Percentiles rank a stretch among this genome's conserved stretches.
phyloP scores from a whole-genome alignment of 1,139 yeast genomes.

The Yamadazyma kanchanaburiensis region DNA sequence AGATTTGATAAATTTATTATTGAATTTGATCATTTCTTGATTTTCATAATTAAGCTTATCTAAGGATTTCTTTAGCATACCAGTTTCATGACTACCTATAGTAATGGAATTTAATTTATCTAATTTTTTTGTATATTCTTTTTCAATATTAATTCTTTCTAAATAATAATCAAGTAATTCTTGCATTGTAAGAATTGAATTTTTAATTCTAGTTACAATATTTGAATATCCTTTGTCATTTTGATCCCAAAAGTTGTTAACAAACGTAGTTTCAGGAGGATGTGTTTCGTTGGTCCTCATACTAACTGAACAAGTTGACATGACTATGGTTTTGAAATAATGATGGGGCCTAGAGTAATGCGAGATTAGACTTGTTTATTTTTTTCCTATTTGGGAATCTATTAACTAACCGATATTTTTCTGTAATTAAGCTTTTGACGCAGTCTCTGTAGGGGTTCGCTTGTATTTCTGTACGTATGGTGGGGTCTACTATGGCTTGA shows the following conservation, averaged over 20 bases:
- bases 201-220: constrained; percentile 29
- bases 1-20: constrained; percentile 29
- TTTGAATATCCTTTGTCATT: constrained; percentile 32
- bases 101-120: constrained; percentile 43
- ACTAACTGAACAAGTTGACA: constrained; percentile 1
- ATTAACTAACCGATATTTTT: too few species aligned
- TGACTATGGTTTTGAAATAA: too few species aligned
- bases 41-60: constrained; percentile 58
- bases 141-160: constrained; percentile 60
- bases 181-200: constrained; percentile 34
- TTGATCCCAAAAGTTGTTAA: constrained; percentile 46
- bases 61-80: constrained; percentile 54
- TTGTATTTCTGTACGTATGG: too few species aligned
- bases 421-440: too few species aligned
- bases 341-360: too few species aligned
- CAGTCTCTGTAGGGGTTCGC: too few species aligned
- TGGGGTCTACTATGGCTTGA: too few species aligned
- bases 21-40: constrained; percentile 29
- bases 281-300: constrained; percentile 2
- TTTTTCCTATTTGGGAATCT: constrained; percentile 13
- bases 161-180: constrained; percentile 44
- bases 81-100: constrained; percentile 61
- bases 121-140: constrained; percentile 62
- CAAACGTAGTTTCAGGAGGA: constrained; percentile 19
- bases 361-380: too few species aligned